Evolutionary conservation across 2,329 filamentous ascomycete genomes (phyloP).

Genomic region (Amauroascus niger): DNA sequence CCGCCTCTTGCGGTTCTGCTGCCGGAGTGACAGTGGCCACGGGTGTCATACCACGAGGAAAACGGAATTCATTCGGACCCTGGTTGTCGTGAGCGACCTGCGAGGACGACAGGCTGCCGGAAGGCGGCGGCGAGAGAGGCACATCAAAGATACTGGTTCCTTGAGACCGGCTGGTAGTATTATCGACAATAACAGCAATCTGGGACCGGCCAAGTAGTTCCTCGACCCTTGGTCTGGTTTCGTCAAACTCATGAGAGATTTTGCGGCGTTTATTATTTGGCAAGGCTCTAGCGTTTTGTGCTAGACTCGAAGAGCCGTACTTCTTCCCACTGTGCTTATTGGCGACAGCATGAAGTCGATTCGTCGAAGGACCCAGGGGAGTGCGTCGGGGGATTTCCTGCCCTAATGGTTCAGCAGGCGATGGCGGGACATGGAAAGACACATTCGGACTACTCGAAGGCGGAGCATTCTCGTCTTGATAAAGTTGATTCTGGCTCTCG

Average conservation of each 20-base stretch:
- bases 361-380: not conserved
- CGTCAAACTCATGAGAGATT: slow-evolving; percentile 19
- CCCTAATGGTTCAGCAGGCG: slow-evolving; percentile 17
- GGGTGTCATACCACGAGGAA: slow-evolving; percentile 30
- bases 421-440: slow-evolving; percentile 26
- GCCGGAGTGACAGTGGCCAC: slow-evolving; percentile 22
- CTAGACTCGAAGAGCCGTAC: not conserved
- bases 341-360: not conserved
- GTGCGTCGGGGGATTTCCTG: slow-evolving; percentile 3
- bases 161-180: slow-evolving; percentile 14
- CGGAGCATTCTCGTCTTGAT: slow-evolving; percentile 26
- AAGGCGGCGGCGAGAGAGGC: slow-evolving; percentile 34
- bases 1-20: slow-evolving; percentile 19
- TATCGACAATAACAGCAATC: slow-evolving; percentile 23
- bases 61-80: slow-evolving; percentile 26
- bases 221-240: not conserved
- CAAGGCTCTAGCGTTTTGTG: not conserved
- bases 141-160: slow-evolving; percentile 25
- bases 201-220: not conserved
- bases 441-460: slow-evolving; percentile 27
- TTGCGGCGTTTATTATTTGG: slow-evolving; percentile 30
- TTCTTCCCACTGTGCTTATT: slow-evolving; percentile 13
- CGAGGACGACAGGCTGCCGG: slow-evolving; percentile 27
- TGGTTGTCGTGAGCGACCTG: slow-evolving; percentile 12
- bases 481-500: slow-evolving; percentile 28